Evolutionary conservation across 2,329 filamentous ascomycete species (phyloP).

Genomic region (Lasiodiplodia hormozganensis): DNA sequence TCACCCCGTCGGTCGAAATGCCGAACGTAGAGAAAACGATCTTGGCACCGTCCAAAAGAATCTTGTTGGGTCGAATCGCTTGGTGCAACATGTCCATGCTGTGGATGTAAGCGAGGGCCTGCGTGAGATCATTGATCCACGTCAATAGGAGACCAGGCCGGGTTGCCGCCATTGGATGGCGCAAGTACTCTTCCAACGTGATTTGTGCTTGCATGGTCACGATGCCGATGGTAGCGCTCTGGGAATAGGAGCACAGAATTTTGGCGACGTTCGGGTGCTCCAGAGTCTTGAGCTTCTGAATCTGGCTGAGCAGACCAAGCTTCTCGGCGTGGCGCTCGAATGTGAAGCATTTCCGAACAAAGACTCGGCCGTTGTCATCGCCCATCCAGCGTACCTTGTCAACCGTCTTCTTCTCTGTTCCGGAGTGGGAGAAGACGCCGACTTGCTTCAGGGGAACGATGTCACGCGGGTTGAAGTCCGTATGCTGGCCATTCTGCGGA

Average conservation of each 20-base stretch:
- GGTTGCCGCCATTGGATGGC: slow-evolving; percentile 40
- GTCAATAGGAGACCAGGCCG: slow-evolving; percentile 45
- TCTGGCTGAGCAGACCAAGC: slow-evolving; percentile 43
- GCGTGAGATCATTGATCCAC: slow-evolving; percentile 50
- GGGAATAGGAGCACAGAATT: slow-evolving; percentile 47
- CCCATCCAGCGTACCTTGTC: slow-evolving; percentile 46
- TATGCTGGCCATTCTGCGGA: slow-evolving; percentile 44
- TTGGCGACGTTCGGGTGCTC: slow-evolving; percentile 49
- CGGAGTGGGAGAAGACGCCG: slow-evolving; percentile 35
- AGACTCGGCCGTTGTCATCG: slow-evolving; percentile 42
- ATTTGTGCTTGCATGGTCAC: slow-evolving; percentile 43
- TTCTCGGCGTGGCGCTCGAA: slow-evolving; percentile 46
- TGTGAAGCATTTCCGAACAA: slow-evolving; percentile 47
- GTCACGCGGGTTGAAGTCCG: slow-evolving; percentile 46
- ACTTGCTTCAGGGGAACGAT: slow-evolving; percentile 46
- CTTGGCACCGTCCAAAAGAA: slow-evolving; percentile 45
- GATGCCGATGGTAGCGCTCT: slow-evolving; percentile 46
- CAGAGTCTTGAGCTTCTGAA: slow-evolving; percentile 46
- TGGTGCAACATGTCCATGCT: slow-evolving; percentile 44
- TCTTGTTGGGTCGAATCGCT: slow-evolving; percentile 48
- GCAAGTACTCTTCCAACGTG: slow-evolving; percentile 48
- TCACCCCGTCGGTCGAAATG: slow-evolving; percentile 33
- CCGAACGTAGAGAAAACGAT: slow-evolving; percentile 47
- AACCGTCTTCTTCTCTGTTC: slow-evolving; percentile 38
- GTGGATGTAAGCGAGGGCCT: slow-evolving; percentile 48